Percentiles rank a stretch among this genome's conserved stretches.
Conservation (phyloP, 805 yeast genomes). For the Suhomyces emberorum region DNA sequence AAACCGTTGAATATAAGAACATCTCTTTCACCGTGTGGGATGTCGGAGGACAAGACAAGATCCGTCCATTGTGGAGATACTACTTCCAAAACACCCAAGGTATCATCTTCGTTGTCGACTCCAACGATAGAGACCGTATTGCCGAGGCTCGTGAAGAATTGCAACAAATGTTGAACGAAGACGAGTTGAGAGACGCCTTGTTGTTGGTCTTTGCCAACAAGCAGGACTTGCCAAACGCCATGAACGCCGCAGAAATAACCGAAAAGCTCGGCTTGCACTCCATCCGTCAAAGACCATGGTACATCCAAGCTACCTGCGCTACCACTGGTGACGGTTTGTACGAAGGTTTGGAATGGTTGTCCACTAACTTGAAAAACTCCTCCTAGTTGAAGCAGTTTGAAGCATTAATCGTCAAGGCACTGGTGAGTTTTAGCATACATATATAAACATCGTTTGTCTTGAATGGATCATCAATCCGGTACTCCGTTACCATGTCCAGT, state of each 20-base stretch:
- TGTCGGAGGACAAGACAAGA: slow-evolving; percentile 45
- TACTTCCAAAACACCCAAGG: slow-evolving; percentile 44
- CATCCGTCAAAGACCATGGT: slow-evolving; percentile 98
- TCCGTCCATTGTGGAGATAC: slow-evolving; percentile 44
- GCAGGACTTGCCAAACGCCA: slow-evolving; percentile 44
- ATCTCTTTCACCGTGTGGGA: slow-evolving; percentile 44
- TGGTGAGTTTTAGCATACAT: slow-evolving; percentile 6
- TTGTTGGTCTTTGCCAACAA: slow-evolving; percentile 41
- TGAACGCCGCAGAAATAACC: slow-evolving; percentile 44
- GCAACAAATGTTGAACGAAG: slow-evolving; percentile 44
- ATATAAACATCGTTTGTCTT: slow-evolving; percentile 2
- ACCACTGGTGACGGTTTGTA: slow-evolving; percentile 64
- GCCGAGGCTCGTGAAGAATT: slow-evolving; percentile 43
- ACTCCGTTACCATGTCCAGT: neutral
- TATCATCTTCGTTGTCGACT: slow-evolving; percentile 41
- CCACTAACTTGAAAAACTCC: slow-evolving; percentile 31
- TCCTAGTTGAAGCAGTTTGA: slow-evolving; percentile 7
- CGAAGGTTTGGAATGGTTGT: slow-evolving; percentile 38
- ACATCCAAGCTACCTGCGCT: slow-evolving; percentile 98
- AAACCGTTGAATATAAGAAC: slow-evolving; percentile 42
- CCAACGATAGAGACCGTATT: slow-evolving; percentile 43
- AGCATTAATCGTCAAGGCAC: slow-evolving; percentile 2
- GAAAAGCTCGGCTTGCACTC: slow-evolving; percentile 57
- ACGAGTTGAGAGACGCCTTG: slow-evolving; percentile 41
- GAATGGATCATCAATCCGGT: slow-evolving; percentile 1